These are phyloP conservation scores for Mycena latifolia DNA, from an alignment of 768 basidiomycete species.

Conservation along the genomic window DNA sequence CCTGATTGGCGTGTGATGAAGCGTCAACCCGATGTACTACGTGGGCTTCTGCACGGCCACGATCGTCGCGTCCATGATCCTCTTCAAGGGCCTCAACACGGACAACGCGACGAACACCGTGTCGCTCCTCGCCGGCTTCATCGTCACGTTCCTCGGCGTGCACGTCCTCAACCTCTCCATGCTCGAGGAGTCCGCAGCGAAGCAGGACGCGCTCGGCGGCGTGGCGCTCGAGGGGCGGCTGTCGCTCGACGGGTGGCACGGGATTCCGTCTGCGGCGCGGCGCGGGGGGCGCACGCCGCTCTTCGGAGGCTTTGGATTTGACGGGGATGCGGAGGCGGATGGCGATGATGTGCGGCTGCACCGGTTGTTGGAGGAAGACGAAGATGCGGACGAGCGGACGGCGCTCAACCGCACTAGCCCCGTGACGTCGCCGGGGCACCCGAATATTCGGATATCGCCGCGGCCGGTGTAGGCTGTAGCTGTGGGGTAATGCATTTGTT, in stretches of 20 bases:
- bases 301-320: slow-evolving; percentile 83
- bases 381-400: not conserved
- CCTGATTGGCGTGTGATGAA: slow-evolving; percentile 48
- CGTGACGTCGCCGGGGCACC: not conserved
- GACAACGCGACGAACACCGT: slow-evolving; percentile 83
- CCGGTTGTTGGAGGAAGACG: slow-evolving; percentile 52
- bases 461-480: slow-evolving; percentile 10
- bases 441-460: slow-evolving; percentile 11
- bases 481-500: no score
- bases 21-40: slow-evolving; percentile 98
- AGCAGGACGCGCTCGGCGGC: slow-evolving; percentile 51
- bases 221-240: slow-evolving; percentile 58
- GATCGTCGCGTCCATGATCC: slow-evolving; percentile 92
- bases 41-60: slow-evolving; percentile 96
- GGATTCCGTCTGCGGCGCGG: slow-evolving; percentile 63
- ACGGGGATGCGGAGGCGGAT: slow-evolving; percentile 42
- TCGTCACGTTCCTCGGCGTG: slow-evolving; percentile 45
- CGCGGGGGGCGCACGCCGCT: slow-evolving; percentile 75
- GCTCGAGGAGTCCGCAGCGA: slow-evolving; percentile 43
- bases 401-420: not conserved
- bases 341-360: slow-evolving; percentile 67
- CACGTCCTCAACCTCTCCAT: slow-evolving; percentile 33
- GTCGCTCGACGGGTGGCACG: slow-evolving; percentile 84
- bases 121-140: slow-evolving; percentile 64
- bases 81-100: slow-evolving; percentile 98